phyloP scores from a whole-genome alignment of 768 basidiomycete species.

The Lactifluus volemus region DNA sequence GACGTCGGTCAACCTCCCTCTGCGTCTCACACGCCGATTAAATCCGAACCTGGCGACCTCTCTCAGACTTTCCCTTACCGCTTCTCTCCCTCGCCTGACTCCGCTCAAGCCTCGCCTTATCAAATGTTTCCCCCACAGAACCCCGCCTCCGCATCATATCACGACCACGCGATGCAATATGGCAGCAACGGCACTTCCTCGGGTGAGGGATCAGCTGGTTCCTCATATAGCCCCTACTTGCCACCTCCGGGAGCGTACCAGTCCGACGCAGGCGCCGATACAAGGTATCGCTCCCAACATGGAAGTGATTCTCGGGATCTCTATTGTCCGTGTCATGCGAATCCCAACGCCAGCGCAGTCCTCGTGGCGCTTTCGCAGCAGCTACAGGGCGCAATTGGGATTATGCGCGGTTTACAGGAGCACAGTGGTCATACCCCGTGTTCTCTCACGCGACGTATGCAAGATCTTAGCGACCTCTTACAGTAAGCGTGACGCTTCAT shows the following conservation, averaged over 20 bases:
- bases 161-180: slow-evolving; percentile 10
- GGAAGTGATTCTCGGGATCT: slow-evolving; percentile 9
- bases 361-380: slow-evolving; percentile 17
- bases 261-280: slow-evolving; percentile 13
- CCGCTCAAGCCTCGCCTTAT: slow-evolving; percentile 20
- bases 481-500: slow-evolving; percentile 6
- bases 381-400: slow-evolving; percentile 10
- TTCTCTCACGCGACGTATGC: slow-evolving; percentile 15
- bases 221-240: slow-evolving; percentile 20
- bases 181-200: slow-evolving; percentile 10
- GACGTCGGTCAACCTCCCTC: slow-evolving; percentile 21
- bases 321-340: slow-evolving; percentile 18
- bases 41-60: slow-evolving; percentile 18
- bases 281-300: slow-evolving; percentile 11
- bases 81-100: slow-evolving; percentile 21
- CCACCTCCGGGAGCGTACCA: slow-evolving; percentile 12
- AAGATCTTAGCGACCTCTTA: slow-evolving; percentile 17
- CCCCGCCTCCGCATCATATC: slow-evolving; percentile 2
- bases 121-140: slow-evolving; percentile 16
- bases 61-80: slow-evolving; percentile 21
- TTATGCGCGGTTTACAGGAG: slow-evolving; percentile 19
- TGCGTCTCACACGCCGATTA: slow-evolving; percentile 49
- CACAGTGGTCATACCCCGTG: slow-evolving; percentile 13
- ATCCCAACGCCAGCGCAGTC: slow-evolving; percentile 14
- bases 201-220: slow-evolving; percentile 16